A percentile compares a stretch with the other conserved stretches of the same genome.
Conservation (phyloP, 805 yeast genomes). For the Soucietia sequanensis region DNA sequence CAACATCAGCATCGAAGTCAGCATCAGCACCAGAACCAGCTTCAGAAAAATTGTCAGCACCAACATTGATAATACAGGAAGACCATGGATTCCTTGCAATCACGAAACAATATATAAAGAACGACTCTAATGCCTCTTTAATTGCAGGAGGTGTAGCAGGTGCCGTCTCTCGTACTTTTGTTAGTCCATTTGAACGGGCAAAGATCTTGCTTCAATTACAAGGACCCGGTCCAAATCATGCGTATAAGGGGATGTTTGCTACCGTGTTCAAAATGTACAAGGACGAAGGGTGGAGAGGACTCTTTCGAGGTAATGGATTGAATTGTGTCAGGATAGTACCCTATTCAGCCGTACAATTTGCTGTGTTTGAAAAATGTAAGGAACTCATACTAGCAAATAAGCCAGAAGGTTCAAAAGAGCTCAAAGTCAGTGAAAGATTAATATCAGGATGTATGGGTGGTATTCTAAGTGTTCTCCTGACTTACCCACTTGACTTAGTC, state of each 20-base stretch:
- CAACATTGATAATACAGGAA: neutral
- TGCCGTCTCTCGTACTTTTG: slow-evolving; percentile 82
- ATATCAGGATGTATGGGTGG: slow-evolving; percentile 84
- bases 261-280: slow-evolving; percentile 76
- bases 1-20: no score
- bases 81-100: slow-evolving; percentile 1
- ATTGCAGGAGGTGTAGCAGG: slow-evolving; percentile 77
- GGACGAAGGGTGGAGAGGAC: slow-evolving; percentile 91
- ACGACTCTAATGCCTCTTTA: slow-evolving; percentile 60
- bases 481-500: slow-evolving; percentile 90
- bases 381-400: slow-evolving; percentile 27
- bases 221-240: slow-evolving; percentile 52
- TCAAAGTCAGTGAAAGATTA: slow-evolving; percentile 59
- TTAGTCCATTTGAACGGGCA: slow-evolving; percentile 93
- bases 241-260: slow-evolving; percentile 65
- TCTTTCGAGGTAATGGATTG: slow-evolving; percentile 86
- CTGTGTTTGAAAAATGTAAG: slow-evolving; percentile 71
- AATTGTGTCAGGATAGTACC: slow-evolving; percentile 92
- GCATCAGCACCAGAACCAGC: no score
- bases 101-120: slow-evolving; percentile 28
- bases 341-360: slow-evolving; percentile 90
- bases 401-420: slow-evolving; percentile 16
- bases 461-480: slow-evolving; percentile 69
- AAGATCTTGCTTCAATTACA: slow-evolving; percentile 90
- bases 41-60: no score